Evolutionary conservation across 257 asterid species (phyloP).

Genomic region (Phtheirospermum japonicum): DNA sequence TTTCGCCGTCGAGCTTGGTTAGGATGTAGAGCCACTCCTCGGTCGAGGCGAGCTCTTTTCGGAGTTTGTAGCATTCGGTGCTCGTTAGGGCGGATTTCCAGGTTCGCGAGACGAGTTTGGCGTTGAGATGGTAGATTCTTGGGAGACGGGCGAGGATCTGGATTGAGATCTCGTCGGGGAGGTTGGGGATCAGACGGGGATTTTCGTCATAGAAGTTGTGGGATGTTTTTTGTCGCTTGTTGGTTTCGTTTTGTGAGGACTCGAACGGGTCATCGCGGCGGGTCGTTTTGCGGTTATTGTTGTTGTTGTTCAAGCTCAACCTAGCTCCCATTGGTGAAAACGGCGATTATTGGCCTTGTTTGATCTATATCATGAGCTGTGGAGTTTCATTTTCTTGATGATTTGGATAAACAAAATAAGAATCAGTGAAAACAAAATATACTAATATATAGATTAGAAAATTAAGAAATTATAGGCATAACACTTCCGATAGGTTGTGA

Average conservation of each 20-base stretch:
- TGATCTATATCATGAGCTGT: slow-evolving; percentile 4
- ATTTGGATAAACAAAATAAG: slow-evolving; percentile 11
- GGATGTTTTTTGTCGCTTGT: slow-evolving; percentile 67
- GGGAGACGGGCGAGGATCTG: slow-evolving; percentile 85
- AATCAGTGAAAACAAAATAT: background rate
- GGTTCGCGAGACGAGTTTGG: slow-evolving; percentile 60
- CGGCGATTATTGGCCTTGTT: background rate
- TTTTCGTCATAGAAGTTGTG: slow-evolving; percentile 60
- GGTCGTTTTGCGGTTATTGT: slow-evolving; percentile 12
- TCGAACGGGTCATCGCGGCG: slow-evolving; percentile 35
- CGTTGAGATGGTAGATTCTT: slow-evolving; percentile 47
- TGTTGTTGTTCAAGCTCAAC: slow-evolving; percentile 53
- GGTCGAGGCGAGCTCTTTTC: slow-evolving; percentile 67
- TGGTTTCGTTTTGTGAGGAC: slow-evolving; percentile 43
- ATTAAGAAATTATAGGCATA: background rate
- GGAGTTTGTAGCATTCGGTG: slow-evolving; percentile 53
- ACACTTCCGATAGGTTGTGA: background rate
- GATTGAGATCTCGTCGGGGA: slow-evolving; percentile 82
- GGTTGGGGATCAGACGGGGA: slow-evolving; percentile 60
- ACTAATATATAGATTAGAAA: background rate
- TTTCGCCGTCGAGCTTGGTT: slow-evolving; percentile 57
- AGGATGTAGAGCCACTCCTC: slow-evolving; percentile 87
- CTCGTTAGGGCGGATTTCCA: slow-evolving; percentile 73
- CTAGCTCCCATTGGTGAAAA: slow-evolving; percentile 55
- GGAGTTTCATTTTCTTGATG: slow-evolving; percentile 21